phyloP scores from a whole-genome alignment of 2,329 filamentous ascomycete species.

The Zymoseptoria tritici region DNA sequence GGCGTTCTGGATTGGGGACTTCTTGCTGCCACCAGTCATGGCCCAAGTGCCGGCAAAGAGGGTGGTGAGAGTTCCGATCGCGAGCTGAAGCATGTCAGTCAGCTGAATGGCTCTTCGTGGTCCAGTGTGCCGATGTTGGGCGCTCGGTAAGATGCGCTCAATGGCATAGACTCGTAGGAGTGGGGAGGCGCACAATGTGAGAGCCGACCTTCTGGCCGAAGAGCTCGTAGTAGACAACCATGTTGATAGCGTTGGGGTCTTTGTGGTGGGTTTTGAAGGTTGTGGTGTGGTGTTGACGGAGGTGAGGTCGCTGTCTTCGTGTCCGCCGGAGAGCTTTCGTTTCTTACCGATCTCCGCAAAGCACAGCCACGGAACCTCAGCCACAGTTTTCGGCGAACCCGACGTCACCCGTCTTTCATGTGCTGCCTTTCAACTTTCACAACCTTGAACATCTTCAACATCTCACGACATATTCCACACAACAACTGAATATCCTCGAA shows the following conservation, averaged over 20 bases:
- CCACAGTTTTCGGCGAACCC: no score
- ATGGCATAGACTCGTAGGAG: background rate
- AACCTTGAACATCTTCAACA: background rate
- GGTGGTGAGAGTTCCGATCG: conserved; percentile 50
- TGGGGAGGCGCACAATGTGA: conserved; percentile 40
- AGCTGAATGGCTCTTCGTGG: background rate
- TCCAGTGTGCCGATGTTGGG: background rate
- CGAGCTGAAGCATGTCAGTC: conserved; percentile 41
- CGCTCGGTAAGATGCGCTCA: background rate
- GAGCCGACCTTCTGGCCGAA: conserved; percentile 48
- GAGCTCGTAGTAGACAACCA: conserved; percentile 48
- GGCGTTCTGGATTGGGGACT: conserved; percentile 39
- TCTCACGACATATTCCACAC: conserved; percentile 30
- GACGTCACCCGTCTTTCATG: conserved; percentile 1
- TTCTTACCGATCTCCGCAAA: background rate
- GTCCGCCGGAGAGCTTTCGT: conserved; percentile 1
- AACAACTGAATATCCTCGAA: conserved; percentile 16
- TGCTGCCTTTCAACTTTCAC: background rate
- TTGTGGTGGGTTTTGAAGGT: conserved; percentile 1
- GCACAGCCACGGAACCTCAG: background rate
- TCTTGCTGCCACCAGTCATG: conserved; percentile 40
- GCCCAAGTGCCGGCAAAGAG: conserved; percentile 41
- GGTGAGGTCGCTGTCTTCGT: conserved; percentile 5
- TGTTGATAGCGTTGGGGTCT: conserved; percentile 22
- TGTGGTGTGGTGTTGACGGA: conserved; percentile 3